phyloP scores from a whole-genome alignment of 108 stramenopile genomes.

The Skeletonema tropicum region DNA sequence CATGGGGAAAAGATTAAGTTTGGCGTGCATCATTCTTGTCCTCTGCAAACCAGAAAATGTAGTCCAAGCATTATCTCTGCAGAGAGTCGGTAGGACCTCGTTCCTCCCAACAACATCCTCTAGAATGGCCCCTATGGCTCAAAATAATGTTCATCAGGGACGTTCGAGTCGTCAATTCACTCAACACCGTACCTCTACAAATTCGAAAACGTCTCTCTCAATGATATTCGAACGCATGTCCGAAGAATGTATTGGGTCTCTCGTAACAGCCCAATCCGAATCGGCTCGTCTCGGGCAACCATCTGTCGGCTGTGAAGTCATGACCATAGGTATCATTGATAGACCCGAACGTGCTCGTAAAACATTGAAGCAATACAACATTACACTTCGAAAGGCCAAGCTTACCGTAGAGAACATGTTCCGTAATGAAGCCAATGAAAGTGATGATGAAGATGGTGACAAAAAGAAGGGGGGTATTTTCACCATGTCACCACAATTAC shows the following conservation, averaged over 20 bases:
- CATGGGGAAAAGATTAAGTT: background rate
- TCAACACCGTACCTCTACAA: background rate
- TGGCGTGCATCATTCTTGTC: background rate
- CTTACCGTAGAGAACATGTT: conserved; percentile 44
- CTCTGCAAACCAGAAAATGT: background rate
- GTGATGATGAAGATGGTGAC: conserved; percentile 25
- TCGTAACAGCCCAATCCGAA: conserved; percentile 62
- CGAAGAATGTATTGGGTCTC: conserved; percentile 71
- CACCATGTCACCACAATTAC: conserved; percentile 30
- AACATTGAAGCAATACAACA: conserved; percentile 56
- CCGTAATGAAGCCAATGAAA: conserved; percentile 39
- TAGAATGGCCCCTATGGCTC: background rate
- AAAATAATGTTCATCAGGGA: background rate
- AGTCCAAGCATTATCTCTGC: background rate
- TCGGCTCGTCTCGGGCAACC: conserved; percentile 51
- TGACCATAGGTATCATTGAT: conserved; percentile 64
- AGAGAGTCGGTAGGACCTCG: background rate
- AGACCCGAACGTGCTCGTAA: conserved; percentile 63
- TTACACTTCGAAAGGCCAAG: conserved; percentile 47
- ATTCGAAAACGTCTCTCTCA: conserved; percentile 32
- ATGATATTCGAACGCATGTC: conserved; percentile 77
- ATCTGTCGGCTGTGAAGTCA: conserved; percentile 59
- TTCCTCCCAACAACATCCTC: conserved; percentile 7
- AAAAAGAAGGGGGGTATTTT: conserved; percentile 34
- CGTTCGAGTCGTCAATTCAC: background rate